Evolutionary conservation across 1,284 basidiomycete genomes (phyloP), one percentile per base, ranked within the genome.

Genomic region (Pterula multifida): DNA sequence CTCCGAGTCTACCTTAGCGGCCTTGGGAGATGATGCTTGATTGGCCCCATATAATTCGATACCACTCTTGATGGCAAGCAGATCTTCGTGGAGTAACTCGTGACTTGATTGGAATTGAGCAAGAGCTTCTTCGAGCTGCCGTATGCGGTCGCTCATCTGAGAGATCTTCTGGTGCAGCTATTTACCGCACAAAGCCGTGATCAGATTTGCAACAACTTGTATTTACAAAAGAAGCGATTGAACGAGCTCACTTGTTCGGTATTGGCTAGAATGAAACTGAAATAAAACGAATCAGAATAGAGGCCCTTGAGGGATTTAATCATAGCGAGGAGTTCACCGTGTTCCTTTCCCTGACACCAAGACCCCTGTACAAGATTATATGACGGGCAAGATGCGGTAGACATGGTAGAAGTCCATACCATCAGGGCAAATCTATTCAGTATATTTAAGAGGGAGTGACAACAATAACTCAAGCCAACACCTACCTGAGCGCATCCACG

Each of bases 271-370:
- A 85, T 81, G 56, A 85, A 84, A 49, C 77, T 79, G 54, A 26
- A 36, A 26, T 15, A 47, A 15, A n/a, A 48, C 36, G 3, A 50
- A 23, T 52, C 39, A 52, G 26, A 23, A 46, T 11, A 25, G 45
- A 47, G 39, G 26, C 56, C 51, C 51, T 49, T 9, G 39, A 19
- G 4, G 13, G 39, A 42, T 22, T 35, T 9, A 9, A 36, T 51
- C 47, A 22, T 24, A n/a, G 36, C 21, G n/a, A 47, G 2, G 17
- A 42, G 42, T 2, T 23, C 56, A 74, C 69, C 82, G 75, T 55
- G 82, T 85, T 48, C 82, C 82, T 62, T 83, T 85, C 46, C 82
- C 82, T 45, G 82, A 85, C 1, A 84, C 84, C 52, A 85, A 70
- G 35, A 82, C 81, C 49, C 81, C 83, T 85, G 59, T 28, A 47